Base-by-base conservation (phyloP, 2,329 filamentous ascomycete genomes). In the Chaetomium globosum region DNA sequence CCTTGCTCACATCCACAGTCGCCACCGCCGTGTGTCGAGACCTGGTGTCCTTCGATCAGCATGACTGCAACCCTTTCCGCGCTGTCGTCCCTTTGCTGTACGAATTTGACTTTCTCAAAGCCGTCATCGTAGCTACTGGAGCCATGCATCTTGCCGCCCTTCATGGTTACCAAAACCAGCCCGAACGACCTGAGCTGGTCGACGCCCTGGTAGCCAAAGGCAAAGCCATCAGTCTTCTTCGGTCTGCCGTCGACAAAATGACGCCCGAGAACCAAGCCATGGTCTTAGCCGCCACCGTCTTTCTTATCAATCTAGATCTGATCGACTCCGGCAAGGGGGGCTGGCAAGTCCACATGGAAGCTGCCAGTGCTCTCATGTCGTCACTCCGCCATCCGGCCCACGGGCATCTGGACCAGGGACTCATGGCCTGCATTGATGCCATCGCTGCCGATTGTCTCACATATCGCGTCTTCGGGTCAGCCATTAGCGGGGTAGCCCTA, bases 21-120 rank as follows among this genome's bases (percentile, higher is more conserved):
- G 73, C 81, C 61, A 75, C 73, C n/a, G 74, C 81, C 48, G 75
- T 87, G 57, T 86, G 83, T 74, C 80, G 77, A 71, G 83, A 85
- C 69, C 77, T 87, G 51, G 80, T 83, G 61, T 78, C 80, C 30
- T 75, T 77, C 60, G 81, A 83, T 72, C 69, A 78, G 56, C 75
- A 77, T 16, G 75, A 79, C 10, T 71, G 70, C 60, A 83, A 83
- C 71, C 81, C 81, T 7, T 83, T 82, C 70, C 80, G 80, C 66
- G 74, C 70, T 57, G 75, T 83, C 33, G 72, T 83, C 58, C 77
- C 80, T 9, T 71, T 82, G 59, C 78, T 79, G 26, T 74, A 73
- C 39, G 70, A 72, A 12, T 77, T 81, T 49, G 77, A 79, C 52
- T 76, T 81, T 26, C 71, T 83, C 36, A 78, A 78, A 56, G 77